phyloP scores from a whole-genome alignment of 202 grass and related monocot genomes.

The Schoenoplectus triqueter region DNA sequence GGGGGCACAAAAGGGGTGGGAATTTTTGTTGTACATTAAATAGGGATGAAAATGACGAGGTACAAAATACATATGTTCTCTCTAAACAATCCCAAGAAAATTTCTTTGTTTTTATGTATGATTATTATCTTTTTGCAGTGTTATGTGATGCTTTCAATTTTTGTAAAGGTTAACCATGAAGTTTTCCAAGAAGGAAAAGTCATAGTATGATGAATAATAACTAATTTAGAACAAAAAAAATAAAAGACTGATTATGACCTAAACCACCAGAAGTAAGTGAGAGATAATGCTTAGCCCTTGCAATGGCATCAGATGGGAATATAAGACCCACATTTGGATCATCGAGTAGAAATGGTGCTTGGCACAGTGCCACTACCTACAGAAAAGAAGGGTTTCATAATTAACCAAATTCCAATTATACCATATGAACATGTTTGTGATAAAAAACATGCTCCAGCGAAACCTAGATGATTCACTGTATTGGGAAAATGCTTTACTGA shows the following conservation, averaged over 20 bases:
- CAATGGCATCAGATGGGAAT: slow-evolving; percentile 94
- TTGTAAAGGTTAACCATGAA: background rate
- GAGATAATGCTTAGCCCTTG: slow-evolving; percentile 90
- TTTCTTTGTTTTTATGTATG: background rate
- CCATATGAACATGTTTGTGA: background rate
- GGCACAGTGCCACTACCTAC: slow-evolving; percentile 90
- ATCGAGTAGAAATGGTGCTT: slow-evolving; percentile 93
- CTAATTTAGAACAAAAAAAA: background rate
- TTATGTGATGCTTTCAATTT: slow-evolving; percentile 13
- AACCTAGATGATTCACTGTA: background rate
- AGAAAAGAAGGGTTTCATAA: background rate
- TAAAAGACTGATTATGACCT: slow-evolving; percentile 54
- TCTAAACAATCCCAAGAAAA: background rate
- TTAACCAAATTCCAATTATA: slow-evolving; percentile 6
- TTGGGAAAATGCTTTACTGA: background rate
- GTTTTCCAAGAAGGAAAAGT: background rate
- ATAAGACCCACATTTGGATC: slow-evolving; percentile 91
- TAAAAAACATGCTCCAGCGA: no score
- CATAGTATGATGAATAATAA: background rate
- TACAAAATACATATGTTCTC: background rate
- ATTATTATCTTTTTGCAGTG: background rate
- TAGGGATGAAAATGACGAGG: background rate
- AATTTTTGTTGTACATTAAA: background rate
- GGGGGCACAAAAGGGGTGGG: background rate
- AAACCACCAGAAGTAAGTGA: slow-evolving; percentile 79